Evolutionary conservation across 306 rosid species (phyloP), one percentile per base, ranked within the genome.

Genomic region (Cucumis melo): DNA sequence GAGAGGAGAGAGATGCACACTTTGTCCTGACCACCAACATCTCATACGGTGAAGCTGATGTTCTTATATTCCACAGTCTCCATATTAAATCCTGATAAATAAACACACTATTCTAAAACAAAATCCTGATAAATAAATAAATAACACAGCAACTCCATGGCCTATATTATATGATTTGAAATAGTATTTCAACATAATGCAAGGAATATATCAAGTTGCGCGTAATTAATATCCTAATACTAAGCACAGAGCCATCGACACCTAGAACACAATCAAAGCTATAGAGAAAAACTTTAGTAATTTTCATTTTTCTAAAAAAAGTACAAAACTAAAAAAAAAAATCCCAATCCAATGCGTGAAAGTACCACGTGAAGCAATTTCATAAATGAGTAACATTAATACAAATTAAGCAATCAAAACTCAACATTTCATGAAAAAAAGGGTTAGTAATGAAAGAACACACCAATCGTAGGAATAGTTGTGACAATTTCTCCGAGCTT

Each of bases 21-120:
- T 89, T 89, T 89, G 88, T 89, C 93, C 78, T 89, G 91, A 79
- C 93, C 93, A 11, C 93, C 93, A 60, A 89, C 91, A 81, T 89
- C 93, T 91, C 93, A 89, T 73, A 89, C 93, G 6, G 91, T 89
- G 85, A 89, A 89, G 87, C 93, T 89, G 85, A 87, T 89, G 91
- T 89, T 89, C 89, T 89, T 89, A 82, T 89, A 87, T 83, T 89
- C 91, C 73, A 87, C 91, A 14, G 59, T 71, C 76, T 71, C 76
- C 76, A 71, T 58, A 15, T 71, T 71, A 71, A 71, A 71, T 16
- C 81, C 87, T 89, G 84, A 85, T 87, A 57, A 89, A 87, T 12
- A 13, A 13, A 48, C 3, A 48, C 2, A 44, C 3, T 44, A 10
- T 44, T 44, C 50, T 44, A 32, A 48, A 48, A 48, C 11, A 48